A percentile compares a stretch with the other conserved stretches of the same genome.
Evolutionary conservation across 768 basidiomycete species (phyloP).

Genomic region (Sporobolomyces phaffii): DNA sequence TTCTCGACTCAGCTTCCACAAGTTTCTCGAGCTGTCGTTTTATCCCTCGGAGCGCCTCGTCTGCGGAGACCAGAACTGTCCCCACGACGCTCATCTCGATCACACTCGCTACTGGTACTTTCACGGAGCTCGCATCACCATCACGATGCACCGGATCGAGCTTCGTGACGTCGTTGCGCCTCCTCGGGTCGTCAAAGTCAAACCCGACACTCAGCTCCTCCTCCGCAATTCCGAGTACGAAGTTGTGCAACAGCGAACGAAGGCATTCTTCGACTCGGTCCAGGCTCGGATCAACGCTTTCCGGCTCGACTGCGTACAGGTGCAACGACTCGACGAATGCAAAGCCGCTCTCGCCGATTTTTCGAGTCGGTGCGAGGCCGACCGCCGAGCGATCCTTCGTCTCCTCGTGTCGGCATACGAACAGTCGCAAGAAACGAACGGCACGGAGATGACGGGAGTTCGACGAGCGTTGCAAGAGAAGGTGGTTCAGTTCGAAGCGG

Average conservation of each 20-base stretch:
- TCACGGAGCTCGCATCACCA: conserved; percentile 53
- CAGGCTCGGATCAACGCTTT: conserved; percentile 44
- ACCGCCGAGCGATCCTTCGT: conserved; percentile 60
- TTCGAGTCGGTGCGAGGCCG: conserved; percentile 66
- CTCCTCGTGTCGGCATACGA: conserved; percentile 74
- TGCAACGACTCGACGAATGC: conserved; percentile 52
- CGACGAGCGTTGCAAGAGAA: conserved; percentile 82
- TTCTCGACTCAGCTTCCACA: conserved; percentile 87
- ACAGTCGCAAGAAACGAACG: conserved; percentile 47
- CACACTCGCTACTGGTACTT: conserved; percentile 85
- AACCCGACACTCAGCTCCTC: conserved; percentile 77
- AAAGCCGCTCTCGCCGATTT: conserved; percentile 61
- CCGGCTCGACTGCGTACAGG: conserved; percentile 36
- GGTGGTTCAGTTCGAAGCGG: conserved; percentile 92
- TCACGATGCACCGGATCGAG: conserved; percentile 74
- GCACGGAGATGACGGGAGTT: conserved; percentile 57
- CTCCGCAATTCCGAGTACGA: conserved; percentile 90
- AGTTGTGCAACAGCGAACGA: conserved; percentile 64
- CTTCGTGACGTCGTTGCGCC: conserved; percentile 85
- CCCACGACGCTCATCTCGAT: conserved; percentile 88
- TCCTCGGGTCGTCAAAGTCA: conserved; percentile 74
- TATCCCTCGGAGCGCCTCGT: conserved; percentile 75
- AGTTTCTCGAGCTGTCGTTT: conserved; percentile 92
- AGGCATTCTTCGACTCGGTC: conserved; percentile 51
- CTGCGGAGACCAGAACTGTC: conserved; percentile 77